These are phyloP conservation scores for Chamaenerion angustifolium DNA, from an alignment of 345 rosid species.

Conservation along the genomic window DNA sequence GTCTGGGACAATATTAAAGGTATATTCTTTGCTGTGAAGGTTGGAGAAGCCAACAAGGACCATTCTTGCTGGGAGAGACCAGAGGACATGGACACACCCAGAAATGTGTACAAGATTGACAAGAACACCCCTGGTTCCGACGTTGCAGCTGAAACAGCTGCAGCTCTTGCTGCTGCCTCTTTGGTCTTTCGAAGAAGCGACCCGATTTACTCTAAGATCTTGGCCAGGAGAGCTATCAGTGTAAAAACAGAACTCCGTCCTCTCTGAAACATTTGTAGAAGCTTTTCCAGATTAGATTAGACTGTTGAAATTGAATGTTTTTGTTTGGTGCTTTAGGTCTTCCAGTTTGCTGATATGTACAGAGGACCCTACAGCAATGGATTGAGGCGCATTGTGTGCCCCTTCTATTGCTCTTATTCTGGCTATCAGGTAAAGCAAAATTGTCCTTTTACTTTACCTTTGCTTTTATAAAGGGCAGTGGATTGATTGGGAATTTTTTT, in stretches of 20 bases:
- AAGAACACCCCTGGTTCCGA: constrained; percentile 78
- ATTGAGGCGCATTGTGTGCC: constrained; percentile 39
- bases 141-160: constrained; percentile 95
- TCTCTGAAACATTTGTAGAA: neutral
- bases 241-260: constrained; percentile 29
- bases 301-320: neutral
- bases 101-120: constrained; percentile 74
- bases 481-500: no score
- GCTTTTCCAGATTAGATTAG: neutral
- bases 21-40: constrained; percentile 19
- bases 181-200: constrained; percentile 76
- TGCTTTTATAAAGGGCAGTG: no score
- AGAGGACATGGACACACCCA: constrained; percentile 89
- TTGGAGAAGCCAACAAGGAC: constrained; percentile 85
- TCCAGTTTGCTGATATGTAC: constrained; percentile 52
- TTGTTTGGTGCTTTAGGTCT: constrained; percentile 24
- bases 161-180: constrained; percentile 90
- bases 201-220: constrained; percentile 59
- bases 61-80: constrained; percentile 98
- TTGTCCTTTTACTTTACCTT: no score
- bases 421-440: constrained; percentile 18
- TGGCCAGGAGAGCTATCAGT: constrained; percentile 46
- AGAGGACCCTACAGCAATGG: constrained; percentile 57
- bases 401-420: constrained; percentile 60
- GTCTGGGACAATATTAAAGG: neutral